These are phyloP conservation scores for Heliophila coronopifolia DNA, from an alignment of 441 rosid genomes.

Conservation along the genomic window DNA sequence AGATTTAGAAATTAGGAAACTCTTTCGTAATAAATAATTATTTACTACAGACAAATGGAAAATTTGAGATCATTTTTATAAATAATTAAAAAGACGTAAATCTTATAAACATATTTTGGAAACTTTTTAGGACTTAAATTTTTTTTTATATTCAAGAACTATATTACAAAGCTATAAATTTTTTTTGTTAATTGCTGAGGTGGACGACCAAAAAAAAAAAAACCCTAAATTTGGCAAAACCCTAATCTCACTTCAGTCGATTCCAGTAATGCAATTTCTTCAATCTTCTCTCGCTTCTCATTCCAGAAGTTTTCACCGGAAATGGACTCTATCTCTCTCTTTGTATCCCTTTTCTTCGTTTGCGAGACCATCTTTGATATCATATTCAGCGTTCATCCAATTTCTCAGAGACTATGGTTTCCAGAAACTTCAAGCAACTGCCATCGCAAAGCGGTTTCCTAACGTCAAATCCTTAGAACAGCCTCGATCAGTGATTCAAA, in stretches of 20 bases:
- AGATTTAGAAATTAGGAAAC: constrained; percentile 23
- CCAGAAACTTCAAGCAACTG: not conserved
- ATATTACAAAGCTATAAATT: no score
- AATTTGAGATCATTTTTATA: no score
- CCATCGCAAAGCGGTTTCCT: not conserved
- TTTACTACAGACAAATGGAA: no score
- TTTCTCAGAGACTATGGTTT: not conserved
- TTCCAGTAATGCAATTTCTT: not conserved
- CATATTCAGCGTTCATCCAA: not conserved
- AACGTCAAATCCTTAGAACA: not conserved
- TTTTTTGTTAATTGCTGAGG: no score
- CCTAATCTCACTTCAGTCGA: not conserved
- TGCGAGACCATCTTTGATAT: not conserved
- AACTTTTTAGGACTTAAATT: no score
- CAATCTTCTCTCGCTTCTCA: not conserved
- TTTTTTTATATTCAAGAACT: no score
- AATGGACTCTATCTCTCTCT: not conserved
- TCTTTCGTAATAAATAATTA: not conserved
- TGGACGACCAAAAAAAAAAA: no score
- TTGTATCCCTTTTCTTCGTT: not conserved
- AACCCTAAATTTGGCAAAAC: not conserved
- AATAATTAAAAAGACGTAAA: no score
- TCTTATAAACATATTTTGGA: no score
- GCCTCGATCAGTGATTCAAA: not conserved
- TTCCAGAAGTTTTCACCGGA: not conserved